Base-by-base conservation (phyloP, 2,329 filamentous ascomycete genomes). In the Tothia fuscella region DNA sequence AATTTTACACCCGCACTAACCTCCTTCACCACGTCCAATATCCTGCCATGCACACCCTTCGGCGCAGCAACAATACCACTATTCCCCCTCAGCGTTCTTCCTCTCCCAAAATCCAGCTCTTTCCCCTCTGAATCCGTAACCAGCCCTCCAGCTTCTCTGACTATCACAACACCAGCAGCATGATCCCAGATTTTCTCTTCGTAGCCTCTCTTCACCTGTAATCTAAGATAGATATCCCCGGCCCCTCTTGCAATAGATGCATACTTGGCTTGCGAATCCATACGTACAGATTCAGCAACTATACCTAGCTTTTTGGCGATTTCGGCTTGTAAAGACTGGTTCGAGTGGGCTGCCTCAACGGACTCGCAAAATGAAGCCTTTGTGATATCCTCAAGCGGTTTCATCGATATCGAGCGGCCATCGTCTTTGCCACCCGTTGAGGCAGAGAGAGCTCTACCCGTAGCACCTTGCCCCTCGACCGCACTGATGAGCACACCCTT, bases 151-250 rank as follows among this genome's bases (percentile, higher is more conserved):
- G 91, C 87, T 65, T 98, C 93, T 44, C 88, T 74, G 30, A 96
- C 91, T 50, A 98, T 88, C 45, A 98, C 66, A 54, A 94, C 88
- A 30, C 91, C 91, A 10, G 89, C 91, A 14, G 91, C 91, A 61
- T 98, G 91, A 58, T 98, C 91, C 91, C 91, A 98, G 51, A 98
- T 98, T 76, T 98, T 98, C 72, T 98, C 91, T 60, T 93, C 78
- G 66, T 98, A 98, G 41, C 81, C 80, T 52, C 80, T 82, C 58
- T 76, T 82, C 21, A 85, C 81, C 3, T 91, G 91, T 45, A 98
- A 67, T 41, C 93, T 76, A 44, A 98, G 73, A 65, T 98, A 98
- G 50, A 98, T 80, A 57, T 98, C 91, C 38, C 88, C 91, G 4
- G 88, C 87, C 34, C 91, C 91, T 48, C 91, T 74, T 26, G 91